These are phyloP conservation scores for Cyberlindnera galapagoensis DNA, from an alignment of 805 yeast species.

Conservation along the genomic window DNA sequence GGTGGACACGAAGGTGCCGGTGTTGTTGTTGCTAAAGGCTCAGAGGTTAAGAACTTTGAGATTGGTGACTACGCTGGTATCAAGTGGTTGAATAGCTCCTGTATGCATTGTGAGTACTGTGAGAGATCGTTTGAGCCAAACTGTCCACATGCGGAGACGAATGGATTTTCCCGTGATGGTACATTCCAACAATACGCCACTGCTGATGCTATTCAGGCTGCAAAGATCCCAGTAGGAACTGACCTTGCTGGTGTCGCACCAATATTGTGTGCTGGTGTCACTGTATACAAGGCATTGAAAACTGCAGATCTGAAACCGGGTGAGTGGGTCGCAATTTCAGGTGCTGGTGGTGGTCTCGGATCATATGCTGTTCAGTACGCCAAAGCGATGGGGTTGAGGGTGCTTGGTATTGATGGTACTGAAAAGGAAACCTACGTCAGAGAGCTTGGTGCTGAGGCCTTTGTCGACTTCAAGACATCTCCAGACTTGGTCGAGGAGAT, in stretches of 20 bases:
- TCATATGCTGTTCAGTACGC: constrained; percentile 68
- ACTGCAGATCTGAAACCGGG: constrained; percentile 62
- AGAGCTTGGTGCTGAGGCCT: constrained; percentile 55
- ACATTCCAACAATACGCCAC: constrained; percentile 86
- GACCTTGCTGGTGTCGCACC: constrained; percentile 75
- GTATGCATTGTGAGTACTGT: constrained; percentile 53
- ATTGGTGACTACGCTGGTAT: constrained; percentile 57
- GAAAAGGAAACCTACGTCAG: constrained; percentile 35
- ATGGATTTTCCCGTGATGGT: constrained; percentile 86
- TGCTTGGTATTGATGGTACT: constrained; percentile 61
- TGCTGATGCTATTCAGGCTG: constrained; percentile 83
- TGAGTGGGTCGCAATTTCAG: constrained; percentile 65
- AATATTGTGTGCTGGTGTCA: constrained; percentile 84
- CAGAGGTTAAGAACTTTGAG: constrained; percentile 45
- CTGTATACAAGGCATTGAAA: constrained; percentile 84
- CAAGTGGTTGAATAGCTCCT: constrained; percentile 58
- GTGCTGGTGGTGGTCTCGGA: constrained; percentile 75
- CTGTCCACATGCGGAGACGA: constrained; percentile 63
- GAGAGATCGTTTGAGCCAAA: constrained; percentile 44
- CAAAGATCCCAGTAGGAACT: constrained; percentile 61
- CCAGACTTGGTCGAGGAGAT: constrained; percentile 49
- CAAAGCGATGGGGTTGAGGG: constrained; percentile 64
- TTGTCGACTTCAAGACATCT: constrained; percentile 48
- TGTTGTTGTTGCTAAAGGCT: constrained; percentile 52
- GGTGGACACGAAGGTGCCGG: constrained; percentile 71